Conservation (phyloP, 1,139 yeast genomes). For the Diutina pseudorugosa region DNA sequence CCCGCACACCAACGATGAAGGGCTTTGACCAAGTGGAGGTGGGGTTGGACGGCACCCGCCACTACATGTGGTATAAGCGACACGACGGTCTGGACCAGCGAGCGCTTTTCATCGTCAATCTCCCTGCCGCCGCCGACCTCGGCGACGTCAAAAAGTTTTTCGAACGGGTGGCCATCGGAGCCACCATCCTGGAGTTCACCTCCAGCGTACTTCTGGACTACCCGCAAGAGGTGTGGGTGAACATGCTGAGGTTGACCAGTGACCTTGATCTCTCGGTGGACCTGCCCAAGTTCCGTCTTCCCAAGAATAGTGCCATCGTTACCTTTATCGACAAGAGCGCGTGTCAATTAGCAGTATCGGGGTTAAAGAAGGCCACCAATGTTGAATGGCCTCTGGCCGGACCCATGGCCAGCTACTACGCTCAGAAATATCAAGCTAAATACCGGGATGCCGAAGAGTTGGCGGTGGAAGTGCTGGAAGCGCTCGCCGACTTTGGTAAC, state of each 20-base stretch:
- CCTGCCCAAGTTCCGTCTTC: constrained; percentile 24
- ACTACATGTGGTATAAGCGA: constrained; percentile 50
- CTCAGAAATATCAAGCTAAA: constrained; percentile 16
- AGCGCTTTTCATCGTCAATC: constrained; percentile 61
- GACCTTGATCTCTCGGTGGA: constrained; percentile 32
- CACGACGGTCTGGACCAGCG: constrained; percentile 39
- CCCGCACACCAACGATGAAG: background rate
- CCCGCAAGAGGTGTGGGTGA: constrained; percentile 42
- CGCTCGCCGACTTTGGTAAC: constrained; percentile 56
- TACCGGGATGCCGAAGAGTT: constrained; percentile 36
- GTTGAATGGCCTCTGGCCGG: constrained; percentile 11
- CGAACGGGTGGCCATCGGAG: constrained; percentile 45
- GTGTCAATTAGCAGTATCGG: constrained; percentile 49
- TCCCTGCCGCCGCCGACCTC: constrained; percentile 52
- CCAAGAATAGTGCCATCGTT: constrained; percentile 62
- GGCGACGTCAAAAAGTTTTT: constrained; percentile 45
- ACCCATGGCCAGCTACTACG: constrained; percentile 20
- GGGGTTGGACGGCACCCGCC: constrained; percentile 12
- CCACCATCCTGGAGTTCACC: constrained; percentile 41
- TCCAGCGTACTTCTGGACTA: constrained; percentile 26
- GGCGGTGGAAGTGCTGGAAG: constrained; percentile 39
- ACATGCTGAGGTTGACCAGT: constrained; percentile 47
- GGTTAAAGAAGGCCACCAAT: constrained; percentile 35
- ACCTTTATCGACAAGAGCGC: constrained; percentile 70
- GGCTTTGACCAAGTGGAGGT: constrained; percentile 1